Evolutionary conservation across 2,329 filamentous ascomycete genomes (phyloP), one percentile per base, ranked within the genome.

Genomic region (Xylariales sp.): DNA sequence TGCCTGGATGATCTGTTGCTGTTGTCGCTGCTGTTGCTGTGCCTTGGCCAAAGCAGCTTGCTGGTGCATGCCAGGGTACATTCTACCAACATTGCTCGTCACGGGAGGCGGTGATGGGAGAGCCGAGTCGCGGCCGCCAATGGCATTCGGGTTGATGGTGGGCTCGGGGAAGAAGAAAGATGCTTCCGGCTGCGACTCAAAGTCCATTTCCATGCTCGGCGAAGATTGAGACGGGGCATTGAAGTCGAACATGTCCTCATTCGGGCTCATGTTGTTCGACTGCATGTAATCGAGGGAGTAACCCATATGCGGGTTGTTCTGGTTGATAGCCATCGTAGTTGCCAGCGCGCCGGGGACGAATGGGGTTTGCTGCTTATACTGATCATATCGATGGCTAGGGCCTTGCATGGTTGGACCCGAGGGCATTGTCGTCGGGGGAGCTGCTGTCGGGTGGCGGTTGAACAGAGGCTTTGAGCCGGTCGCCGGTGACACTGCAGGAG

Each of bases 361-460:
- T 49, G 90, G 89, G 3, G 93, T 96, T 70, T 96, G 90, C 62
- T 98, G 93, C 69, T 88, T 87, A 71, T 96, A 94, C 59, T 88
- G 82, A 57, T 89, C 87, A 72, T 97, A 97, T 66, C 95, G 88
- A 69, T 96, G 90, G 64, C 88, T 95, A 7, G 93, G 91, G 25
- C 82, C 87, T 35, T 80, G 82, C 57, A 90, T 78, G 15, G 74
- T 74, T 47, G 83, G 76, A 19, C 56, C 63, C 6, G 75, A 63
- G 14, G 78, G 63, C 44, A 82, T 62, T 25, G 69, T 65, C 4
- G 71, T 66, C n/a, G 78, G 74, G 4, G 78, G 73, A 42, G 72
- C 68, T 47, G 71, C 66, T 4, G 75, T 65, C 6, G 74, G 59
- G 6, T 76, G 69, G 51, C 69, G 72, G 32, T 69, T 53, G 51